Base-by-base conservation (phyloP, 805 yeast species). In the Lipomyces lipofer region DNA sequence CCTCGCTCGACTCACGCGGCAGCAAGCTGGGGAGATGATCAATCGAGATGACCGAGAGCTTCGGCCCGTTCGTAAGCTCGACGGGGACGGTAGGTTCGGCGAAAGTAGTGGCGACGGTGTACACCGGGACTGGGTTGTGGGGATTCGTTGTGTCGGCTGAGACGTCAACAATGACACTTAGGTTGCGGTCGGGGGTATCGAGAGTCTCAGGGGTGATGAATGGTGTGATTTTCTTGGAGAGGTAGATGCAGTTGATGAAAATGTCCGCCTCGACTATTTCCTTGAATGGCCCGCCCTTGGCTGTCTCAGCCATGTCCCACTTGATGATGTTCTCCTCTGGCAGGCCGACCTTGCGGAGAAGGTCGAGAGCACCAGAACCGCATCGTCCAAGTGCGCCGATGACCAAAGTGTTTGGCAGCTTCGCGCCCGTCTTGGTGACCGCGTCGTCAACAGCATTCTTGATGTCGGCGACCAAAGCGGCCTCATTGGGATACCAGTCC, bases 371-470 rank as follows among this genome's bases (percentile, higher is more conserved):
- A 70, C 99, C 99, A 10, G 95, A 84, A 51, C 99, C 99, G 75
- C 98, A 94, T 78, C 99, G 86, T 62, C 99, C 99, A 56, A 91
- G 79, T 25, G 99, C 99, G 69, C 99, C 99, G 69, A 94, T 94
- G 54, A 94, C 85, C 62, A 94, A 77, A 30, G 75, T 78, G 28
- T 84, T 86, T 48, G 84, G 83, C 51, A 74, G 82, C 63, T 79
- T 78, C 28, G 75, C 76, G 53, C 73, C 70, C 22, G 92, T 95
- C 24, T 69, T 72, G 55, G 70, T 69, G 45, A 63, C 60, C 10
- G 66, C 71, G 13, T 44, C 56, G 33, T 40, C 47, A n/a, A 64
- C 49, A 17, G 54, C 57, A 28, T 47, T 47, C 69, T 82, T 79
- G 66, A 91, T 88, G 65, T 86, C 87, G n/a, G 74, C 74, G 58